Percentiles rank a stretch among this genome's conserved stretches.
Conservation (phyloP, 129 eudicot genomes). For the Flaveria linearis region DNA sequence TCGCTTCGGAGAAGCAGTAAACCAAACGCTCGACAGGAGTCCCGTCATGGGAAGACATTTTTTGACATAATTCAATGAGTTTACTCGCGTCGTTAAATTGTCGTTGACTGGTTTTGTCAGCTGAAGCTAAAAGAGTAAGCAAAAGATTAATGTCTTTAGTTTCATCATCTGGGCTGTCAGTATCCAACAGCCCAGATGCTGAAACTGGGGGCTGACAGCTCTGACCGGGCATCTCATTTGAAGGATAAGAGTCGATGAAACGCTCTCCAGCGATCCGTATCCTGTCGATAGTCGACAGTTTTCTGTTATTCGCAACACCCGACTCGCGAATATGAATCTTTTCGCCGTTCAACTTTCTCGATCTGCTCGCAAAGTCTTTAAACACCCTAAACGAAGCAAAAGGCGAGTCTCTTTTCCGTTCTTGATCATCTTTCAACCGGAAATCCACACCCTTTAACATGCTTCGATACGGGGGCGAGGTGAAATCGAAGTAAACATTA, state of each 20-base stretch:
- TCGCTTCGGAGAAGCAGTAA: conserved; percentile 48
- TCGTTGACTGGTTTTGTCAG: conserved; percentile 46
- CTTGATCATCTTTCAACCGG: background rate
- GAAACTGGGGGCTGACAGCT: conserved; percentile 23
- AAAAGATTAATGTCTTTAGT: conserved; percentile 39
- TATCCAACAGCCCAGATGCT: conserved; percentile 15
- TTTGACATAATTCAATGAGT: conserved; percentile 36
- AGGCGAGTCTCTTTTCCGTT: background rate
- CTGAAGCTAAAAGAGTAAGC: conserved; percentile 43
- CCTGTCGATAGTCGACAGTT: conserved; percentile 29
- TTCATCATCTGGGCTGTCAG: conserved; percentile 29
- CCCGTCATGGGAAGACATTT: conserved; percentile 28
- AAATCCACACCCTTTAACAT: background rate
- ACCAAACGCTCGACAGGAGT: conserved; percentile 43
- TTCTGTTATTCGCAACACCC: background rate
- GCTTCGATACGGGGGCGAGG: conserved; percentile 21
- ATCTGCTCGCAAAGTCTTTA: conserved; percentile 21
- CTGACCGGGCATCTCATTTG: background rate
- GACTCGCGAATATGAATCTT: conserved; percentile 1
- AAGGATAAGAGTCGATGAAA: conserved; percentile 30
- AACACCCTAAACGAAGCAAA: conserved; percentile 19
- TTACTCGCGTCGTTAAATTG: conserved; percentile 35
- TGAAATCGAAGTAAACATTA: conserved; percentile 8
- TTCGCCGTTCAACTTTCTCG: conserved; percentile 16
- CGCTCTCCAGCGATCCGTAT: conserved; percentile 37